phyloP scores from a whole-genome alignment of 2,329 filamentous ascomycete species.

The Xylaria sp. region DNA sequence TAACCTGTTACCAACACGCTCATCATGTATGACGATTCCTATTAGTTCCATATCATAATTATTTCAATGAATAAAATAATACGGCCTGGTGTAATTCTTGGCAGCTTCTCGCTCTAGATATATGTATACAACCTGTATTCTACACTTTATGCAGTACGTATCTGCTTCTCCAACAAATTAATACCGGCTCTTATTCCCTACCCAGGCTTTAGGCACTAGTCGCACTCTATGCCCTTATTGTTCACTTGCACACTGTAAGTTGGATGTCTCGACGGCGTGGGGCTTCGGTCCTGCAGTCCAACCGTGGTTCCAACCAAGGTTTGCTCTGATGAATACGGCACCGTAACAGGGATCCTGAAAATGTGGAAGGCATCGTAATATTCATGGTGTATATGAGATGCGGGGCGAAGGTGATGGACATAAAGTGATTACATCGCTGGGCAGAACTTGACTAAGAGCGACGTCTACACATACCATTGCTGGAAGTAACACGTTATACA shows the following conservation, averaged over 20 bases:
- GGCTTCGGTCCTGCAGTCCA: background rate
- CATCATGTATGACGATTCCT: background rate
- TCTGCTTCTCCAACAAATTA: background rate
- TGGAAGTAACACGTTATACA: background rate
- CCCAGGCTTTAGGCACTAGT: background rate
- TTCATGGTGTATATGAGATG: background rate
- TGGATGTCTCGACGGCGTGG: background rate
- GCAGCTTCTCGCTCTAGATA: background rate
- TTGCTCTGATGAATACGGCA: background rate
- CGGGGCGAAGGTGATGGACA: background rate
- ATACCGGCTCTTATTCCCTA: background rate
- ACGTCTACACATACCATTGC: conserved; percentile 4
- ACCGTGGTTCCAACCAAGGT: background rate
- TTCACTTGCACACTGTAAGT: background rate
- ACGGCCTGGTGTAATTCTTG: background rate
- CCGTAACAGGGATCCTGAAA: background rate
- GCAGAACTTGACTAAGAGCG: background rate
- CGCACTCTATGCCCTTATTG: background rate
- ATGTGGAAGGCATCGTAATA: background rate
- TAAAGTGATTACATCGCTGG: background rate
- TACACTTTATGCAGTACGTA: background rate
- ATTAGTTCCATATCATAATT: background rate
- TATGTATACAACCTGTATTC: background rate
- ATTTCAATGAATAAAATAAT: background rate
- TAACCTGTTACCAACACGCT: background rate